phyloP scores from a whole-genome alignment of 2,329 filamentous ascomycete genomes.

The Verruconis gallopava region DNA sequence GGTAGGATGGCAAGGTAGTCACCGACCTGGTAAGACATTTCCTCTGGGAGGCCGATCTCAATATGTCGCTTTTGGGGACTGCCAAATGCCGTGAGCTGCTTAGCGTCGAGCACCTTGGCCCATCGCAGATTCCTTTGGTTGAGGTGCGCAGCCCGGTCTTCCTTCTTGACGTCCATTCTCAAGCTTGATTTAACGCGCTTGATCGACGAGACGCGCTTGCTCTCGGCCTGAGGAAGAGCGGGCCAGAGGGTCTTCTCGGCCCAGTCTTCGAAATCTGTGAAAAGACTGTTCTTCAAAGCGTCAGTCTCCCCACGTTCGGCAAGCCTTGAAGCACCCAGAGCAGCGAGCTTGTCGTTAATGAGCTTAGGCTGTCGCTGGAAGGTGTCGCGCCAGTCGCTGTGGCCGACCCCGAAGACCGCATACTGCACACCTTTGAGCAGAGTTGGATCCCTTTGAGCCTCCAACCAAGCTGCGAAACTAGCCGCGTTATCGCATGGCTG shows the following conservation, averaged over 20 bases:
- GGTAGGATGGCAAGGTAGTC: constrained; percentile 68
- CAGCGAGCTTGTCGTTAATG: constrained; percentile 20
- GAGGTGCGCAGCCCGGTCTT: constrained; percentile 21
- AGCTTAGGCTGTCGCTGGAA: constrained; percentile 29
- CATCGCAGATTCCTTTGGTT: constrained; percentile 23
- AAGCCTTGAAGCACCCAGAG: constrained; percentile 21
- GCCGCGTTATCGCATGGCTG: constrained; percentile 30
- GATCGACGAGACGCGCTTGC: constrained; percentile 18
- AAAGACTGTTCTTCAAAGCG: constrained; percentile 26
- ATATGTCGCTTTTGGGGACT: constrained; percentile 26
- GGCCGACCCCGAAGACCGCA: constrained; percentile 29
- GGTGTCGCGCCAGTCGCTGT: constrained; percentile 29
- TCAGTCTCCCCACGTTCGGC: constrained; percentile 23
- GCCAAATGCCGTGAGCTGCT: constrained; percentile 19
- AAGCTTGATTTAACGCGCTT: constrained; percentile 20
- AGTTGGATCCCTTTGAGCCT: constrained; percentile 16
- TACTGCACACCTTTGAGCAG: constrained; percentile 24
- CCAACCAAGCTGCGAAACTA: constrained; percentile 29
- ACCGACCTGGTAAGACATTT: constrained; percentile 53
- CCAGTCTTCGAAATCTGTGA: constrained; percentile 30
- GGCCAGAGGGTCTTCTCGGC: constrained; percentile 26
- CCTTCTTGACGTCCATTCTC: not conserved
- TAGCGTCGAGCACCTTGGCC: constrained; percentile 21
- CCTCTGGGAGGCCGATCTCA: constrained; percentile 30
- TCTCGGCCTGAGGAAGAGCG: not conserved